Conservation (phyloP, 306 rosid species). For the Acacia melanoxylon region DNA sequence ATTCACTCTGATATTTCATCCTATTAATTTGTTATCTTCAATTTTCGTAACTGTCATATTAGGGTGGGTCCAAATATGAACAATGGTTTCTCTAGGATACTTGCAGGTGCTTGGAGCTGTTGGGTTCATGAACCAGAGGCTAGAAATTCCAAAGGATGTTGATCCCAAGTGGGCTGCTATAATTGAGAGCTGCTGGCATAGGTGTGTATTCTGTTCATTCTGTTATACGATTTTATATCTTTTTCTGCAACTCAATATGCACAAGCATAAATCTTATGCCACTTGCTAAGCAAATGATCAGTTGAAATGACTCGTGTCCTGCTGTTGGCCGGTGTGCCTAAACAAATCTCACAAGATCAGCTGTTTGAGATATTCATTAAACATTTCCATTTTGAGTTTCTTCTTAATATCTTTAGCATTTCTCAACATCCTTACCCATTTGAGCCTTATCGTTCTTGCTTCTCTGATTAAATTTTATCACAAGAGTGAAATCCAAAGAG, state of each 20-base stretch:
- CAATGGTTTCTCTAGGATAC: conserved; percentile 44
- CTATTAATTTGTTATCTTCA: neutral
- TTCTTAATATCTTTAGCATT: neutral
- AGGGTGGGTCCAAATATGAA: conserved; percentile 43
- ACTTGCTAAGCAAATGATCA: conserved; percentile 17
- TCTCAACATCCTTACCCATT: neutral
- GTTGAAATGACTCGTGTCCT: conserved; percentile 9
- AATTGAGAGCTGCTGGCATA: conserved; percentile 94
- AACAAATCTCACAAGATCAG: conserved; percentile 1
- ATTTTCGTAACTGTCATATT: conserved; percentile 2
- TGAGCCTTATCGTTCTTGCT: neutral
- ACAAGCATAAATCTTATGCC: conserved; percentile 17
- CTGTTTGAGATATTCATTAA: neutral
- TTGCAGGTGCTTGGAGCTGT: conserved; percentile 99
- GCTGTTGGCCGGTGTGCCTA: conserved; percentile 20
- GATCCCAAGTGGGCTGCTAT: conserved; percentile 88
- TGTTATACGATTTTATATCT: conserved; percentile 10
- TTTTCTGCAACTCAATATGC: conserved; percentile 11
- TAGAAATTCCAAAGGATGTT: conserved; percentile 83
- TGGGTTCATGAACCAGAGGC: conserved; percentile 94
- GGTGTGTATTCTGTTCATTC: conserved; percentile 44
- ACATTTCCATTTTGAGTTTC: neutral
- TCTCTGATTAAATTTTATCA: neutral
- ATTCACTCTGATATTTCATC: conserved; percentile 11
- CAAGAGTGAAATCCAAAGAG: neutral